Percentiles rank a stretch among this genome's conserved stretches.
phyloP scores from a whole-genome alignment of 2,329 filamentous ascomycete species.

The Neonectria sp. region DNA sequence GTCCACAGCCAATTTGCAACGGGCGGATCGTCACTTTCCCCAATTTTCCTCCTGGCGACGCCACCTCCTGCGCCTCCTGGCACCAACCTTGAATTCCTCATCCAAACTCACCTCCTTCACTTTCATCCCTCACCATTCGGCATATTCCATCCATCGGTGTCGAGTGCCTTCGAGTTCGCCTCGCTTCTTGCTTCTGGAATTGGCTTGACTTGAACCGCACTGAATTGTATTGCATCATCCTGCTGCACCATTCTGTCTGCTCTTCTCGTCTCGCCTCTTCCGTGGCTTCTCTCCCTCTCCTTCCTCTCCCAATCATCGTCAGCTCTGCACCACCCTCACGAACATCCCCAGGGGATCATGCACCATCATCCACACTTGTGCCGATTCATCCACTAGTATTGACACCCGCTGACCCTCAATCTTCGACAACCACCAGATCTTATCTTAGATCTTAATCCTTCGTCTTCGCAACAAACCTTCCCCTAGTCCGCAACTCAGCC shows the following conservation, averaged over 20 bases:
- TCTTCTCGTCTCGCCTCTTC: conserved; percentile 3
- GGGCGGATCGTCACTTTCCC: conserved; percentile 47
- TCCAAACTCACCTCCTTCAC: conserved; percentile 32
- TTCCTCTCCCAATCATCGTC: background rate
- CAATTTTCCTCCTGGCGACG: conserved; percentile 40
- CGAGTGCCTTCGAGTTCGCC: conserved; percentile 6
- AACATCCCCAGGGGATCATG: conserved; percentile 23
- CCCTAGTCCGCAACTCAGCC: conserved; percentile 33
- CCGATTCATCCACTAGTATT: conserved; percentile 23
- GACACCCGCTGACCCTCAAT: conserved; percentile 27
- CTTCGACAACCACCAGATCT: conserved; percentile 23
- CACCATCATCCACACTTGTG: conserved; percentile 17
- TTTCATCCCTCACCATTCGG: conserved; percentile 24
- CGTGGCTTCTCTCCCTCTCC: background rate
- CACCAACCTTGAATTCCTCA: conserved; percentile 30
- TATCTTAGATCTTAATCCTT: conserved; percentile 7
- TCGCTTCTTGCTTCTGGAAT: conserved; percentile 10
- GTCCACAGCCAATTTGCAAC: conserved; percentile 48
- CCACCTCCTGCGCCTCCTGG: conserved; percentile 49
- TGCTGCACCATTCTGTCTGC: conserved; percentile 15
- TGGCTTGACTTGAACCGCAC: conserved; percentile 16
- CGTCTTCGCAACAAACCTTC: background rate
- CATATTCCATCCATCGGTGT: conserved; percentile 20
- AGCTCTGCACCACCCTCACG: background rate
- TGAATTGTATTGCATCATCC: conserved; percentile 15